Conservation (phyloP, 2,329 filamentous ascomycete species). For the Ascochyta viciae-villosae region DNA sequence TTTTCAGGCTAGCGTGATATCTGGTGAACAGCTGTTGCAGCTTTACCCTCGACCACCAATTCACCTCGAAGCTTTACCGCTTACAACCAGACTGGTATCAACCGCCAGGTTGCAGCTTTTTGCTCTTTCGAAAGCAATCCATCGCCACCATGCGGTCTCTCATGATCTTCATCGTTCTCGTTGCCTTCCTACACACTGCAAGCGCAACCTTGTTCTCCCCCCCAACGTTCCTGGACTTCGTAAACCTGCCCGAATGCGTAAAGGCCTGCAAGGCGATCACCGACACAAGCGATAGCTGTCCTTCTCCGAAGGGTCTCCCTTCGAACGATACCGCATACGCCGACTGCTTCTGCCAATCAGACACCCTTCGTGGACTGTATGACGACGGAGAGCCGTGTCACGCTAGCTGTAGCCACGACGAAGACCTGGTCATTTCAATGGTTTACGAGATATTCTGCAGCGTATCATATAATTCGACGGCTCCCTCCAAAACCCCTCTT, state of each 20-base stretch:
- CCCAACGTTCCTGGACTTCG: conserved; percentile 1
- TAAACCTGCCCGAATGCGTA: conserved; percentile 8
- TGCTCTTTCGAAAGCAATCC: background rate
- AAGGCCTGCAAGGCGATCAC: background rate
- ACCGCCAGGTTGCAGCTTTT: no score
- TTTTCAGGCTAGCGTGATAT: background rate
- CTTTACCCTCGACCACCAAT: background rate
- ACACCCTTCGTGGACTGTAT: conserved; percentile 65
- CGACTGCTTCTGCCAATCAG: conserved; percentile 76
- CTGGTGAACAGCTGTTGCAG: background rate
- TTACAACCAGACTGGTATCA: background rate
- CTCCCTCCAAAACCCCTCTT: background rate
- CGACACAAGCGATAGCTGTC: conserved; percentile 65
- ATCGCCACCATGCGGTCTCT: background rate
- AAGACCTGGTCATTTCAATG: conserved; percentile 57
- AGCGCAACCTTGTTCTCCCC: background rate
- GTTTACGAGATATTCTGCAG: conserved; percentile 11
- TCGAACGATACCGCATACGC: conserved; percentile 64
- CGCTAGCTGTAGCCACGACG: conserved; percentile 61
- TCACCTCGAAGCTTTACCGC: background rate
- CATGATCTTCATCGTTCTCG: background rate
- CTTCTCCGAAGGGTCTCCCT: conserved; percentile 62
- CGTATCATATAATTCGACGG: background rate
- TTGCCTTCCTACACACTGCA: background rate
- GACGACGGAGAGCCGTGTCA: conserved; percentile 68